Evolutionary conservation across 2,329 filamentous ascomycete genomes (phyloP).

Genomic region (Sporothrix sp.): DNA sequence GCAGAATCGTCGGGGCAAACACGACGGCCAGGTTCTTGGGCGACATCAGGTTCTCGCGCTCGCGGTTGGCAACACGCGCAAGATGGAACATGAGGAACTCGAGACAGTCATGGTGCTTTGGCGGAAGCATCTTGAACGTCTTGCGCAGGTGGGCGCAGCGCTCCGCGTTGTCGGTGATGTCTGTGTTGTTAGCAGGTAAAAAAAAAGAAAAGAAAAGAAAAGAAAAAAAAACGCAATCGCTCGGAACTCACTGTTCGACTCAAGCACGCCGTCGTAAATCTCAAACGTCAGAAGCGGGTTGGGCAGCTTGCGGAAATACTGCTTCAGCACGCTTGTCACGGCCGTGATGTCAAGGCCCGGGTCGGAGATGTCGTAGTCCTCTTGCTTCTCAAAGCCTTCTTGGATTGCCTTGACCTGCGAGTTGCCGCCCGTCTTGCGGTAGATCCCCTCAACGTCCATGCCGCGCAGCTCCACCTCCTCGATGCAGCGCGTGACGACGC

Average conservation of each 20-base stretch:
- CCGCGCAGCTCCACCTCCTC: slow-evolving; percentile 92
- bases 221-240: background rate
- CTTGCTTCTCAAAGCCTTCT: slow-evolving; percentile 78
- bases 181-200: slow-evolving; percentile 30
- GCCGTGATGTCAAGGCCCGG: slow-evolving; percentile 91
- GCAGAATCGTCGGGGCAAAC: slow-evolving; percentile 96
- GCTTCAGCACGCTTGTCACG: slow-evolving; percentile 89
- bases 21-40: slow-evolving; percentile 93
- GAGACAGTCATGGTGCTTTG: slow-evolving; percentile 76
- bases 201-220: background rate
- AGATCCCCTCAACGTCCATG: slow-evolving; percentile 97
- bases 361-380: slow-evolving; percentile 87
- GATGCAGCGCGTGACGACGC: slow-evolving; percentile 85
- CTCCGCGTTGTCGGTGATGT: slow-evolving; percentile 54
- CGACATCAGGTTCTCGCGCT: slow-evolving; percentile 89
- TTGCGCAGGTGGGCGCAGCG: slow-evolving; percentile 62
- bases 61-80: slow-evolving; percentile 70
- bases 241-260: slow-evolving; percentile 56
- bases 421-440: slow-evolving; percentile 91
- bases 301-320: slow-evolving; percentile 92
- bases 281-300: slow-evolving; percentile 84
- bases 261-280: slow-evolving; percentile 80
- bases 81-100: slow-evolving; percentile 94
- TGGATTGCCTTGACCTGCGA: slow-evolving; percentile 85
- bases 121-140: slow-evolving; percentile 69